Evolutionary conservation across 1,284 basidiomycete species (phyloP), one percentile per base, ranked within the genome.

Genomic region (Gomphus bonarii): DNA sequence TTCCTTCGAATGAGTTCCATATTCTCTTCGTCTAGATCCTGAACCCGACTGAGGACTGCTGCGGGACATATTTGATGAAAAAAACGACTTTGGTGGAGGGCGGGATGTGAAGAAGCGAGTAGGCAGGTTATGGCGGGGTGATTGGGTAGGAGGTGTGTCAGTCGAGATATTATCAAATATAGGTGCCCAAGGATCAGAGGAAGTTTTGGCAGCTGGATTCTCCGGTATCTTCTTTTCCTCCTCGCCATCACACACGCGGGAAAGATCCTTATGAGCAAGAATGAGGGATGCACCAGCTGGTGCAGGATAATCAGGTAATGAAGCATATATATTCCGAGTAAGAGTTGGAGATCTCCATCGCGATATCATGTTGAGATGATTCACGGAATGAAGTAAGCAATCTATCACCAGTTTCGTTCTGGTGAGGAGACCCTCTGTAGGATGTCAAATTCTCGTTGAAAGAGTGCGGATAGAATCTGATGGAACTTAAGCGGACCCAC

Each of bases 101-200:
- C 36, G 36, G 16, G 51, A 53, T 2, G 38, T 36, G 51, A 53
- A 53, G 28, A 42, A 53, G 40, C 40, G 51, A n/a, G 51, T 4
- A 1, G 51, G 51, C 11, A 53, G 40, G 14, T n/a, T 35, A 28
- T 8, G 12, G 9, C 22, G 48, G 30, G 47, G 14, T n/a, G 57
- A 18, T 9, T 36, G 33, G 12, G 33, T 20, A 16, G 18, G 35
- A 11, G 55, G 42, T 6, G 22, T 20, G 12, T 30, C 55, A 18
- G 42, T 40, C 9, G 42, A 42, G 31, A 58, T 52, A 25, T 51
- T 30, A 20, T 58, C 57, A 38, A 58, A 58, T 18, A 58, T 52
- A 4, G 50, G 43, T 16, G 50, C 57, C 57, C 57, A 58, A 14
- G 57, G 57, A 20, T 58, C 57, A 16, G 2, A n/a, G 3, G 50